Percentiles rank a stretch among this genome's conserved stretches.
Evolutionary conservation across 805 yeast species (phyloP).

Genomic region (Candida tammaniensis): DNA sequence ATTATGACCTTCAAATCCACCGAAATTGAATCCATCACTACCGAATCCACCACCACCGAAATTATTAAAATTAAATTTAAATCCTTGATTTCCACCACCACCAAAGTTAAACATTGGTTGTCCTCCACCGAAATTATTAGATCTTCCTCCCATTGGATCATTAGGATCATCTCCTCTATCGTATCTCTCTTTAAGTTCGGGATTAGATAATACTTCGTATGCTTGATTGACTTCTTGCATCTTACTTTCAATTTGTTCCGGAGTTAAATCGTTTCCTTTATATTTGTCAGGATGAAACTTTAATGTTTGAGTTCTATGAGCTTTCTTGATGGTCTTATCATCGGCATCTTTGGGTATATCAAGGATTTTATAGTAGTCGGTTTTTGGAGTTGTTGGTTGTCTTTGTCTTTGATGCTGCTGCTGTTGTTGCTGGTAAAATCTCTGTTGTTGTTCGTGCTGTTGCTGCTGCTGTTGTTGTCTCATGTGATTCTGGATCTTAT

Average conservation of each 20-base stretch:
- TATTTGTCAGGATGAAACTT: constrained; percentile 92
- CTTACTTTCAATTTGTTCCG: constrained; percentile 70
- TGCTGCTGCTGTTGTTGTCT: constrained; percentile 32
- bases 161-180: constrained; percentile 62
- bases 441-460: constrained; percentile 35
- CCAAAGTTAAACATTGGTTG: constrained; percentile 9
- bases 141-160: constrained; percentile 25
- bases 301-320: constrained; percentile 74
- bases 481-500: constrained; percentile 28
- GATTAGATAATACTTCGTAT: constrained; percentile 76
- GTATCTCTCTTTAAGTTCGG: constrained; percentile 60
- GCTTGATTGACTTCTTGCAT: constrained; percentile 95
- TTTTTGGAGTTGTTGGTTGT: constrained; percentile 35
- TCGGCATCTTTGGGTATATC: constrained; percentile 68
- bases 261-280: constrained; percentile 58
- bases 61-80: constrained; percentile 14
- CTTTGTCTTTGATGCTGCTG: constrained; percentile 49
- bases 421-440: constrained; percentile 41
- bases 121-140: constrained; percentile 14
- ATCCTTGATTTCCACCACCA: constrained; percentile 11
- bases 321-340: constrained; percentile 70
- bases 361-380: constrained; percentile 78
- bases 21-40: constrained; percentile 7
- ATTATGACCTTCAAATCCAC: constrained; percentile 9
- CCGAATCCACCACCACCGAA: constrained; percentile 9